Percentiles rank a stretch among this genome's conserved stretches.
phyloP scores from a whole-genome alignment of 2,329 filamentous ascomycete species.

The Ceratocystis variospora region DNA sequence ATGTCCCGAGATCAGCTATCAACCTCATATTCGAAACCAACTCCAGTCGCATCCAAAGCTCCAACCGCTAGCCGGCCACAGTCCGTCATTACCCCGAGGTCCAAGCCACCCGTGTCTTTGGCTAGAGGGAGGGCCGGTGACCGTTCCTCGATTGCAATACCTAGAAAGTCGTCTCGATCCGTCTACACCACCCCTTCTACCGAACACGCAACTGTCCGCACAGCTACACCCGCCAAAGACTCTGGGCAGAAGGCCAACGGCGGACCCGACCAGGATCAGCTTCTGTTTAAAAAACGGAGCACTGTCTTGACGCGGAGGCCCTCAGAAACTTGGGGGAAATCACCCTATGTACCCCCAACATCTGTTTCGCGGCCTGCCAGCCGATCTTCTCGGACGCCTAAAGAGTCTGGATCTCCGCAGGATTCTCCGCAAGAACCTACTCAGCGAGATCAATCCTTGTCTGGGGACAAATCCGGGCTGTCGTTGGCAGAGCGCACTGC shows the following conservation, averaged over 20 bases:
- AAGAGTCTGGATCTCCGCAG: constrained; percentile 16
- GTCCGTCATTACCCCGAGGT: constrained; percentile 8
- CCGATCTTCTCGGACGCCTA: constrained; percentile 10
- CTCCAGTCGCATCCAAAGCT: background rate
- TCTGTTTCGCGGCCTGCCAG: constrained; percentile 7
- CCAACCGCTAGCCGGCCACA: constrained; percentile 3
- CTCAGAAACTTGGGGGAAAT: constrained; percentile 21
- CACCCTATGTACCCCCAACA: constrained; percentile 16
- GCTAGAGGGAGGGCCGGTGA: constrained; percentile 12
- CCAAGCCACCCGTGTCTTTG: constrained; percentile 13
- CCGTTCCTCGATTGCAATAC: background rate
- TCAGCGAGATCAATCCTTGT: background rate
- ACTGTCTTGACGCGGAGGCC: constrained; percentile 26
- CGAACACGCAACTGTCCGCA: constrained; percentile 1
- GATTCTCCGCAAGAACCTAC: constrained; percentile 10
- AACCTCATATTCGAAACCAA: background rate
- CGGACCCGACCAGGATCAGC: background rate
- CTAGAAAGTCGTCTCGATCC: constrained; percentile 4
- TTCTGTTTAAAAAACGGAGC: constrained; percentile 15
- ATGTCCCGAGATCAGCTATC: constrained; percentile 17
- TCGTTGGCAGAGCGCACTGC: constrained; percentile 75
- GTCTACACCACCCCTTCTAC: constrained; percentile 8
- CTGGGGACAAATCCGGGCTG: constrained; percentile 27
- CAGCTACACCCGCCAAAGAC: constrained; percentile 9
- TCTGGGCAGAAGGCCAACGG: background rate